Conservation (phyloP, 768 basidiomycete species). For the Rubroboletus pulcherrimus region DNA sequence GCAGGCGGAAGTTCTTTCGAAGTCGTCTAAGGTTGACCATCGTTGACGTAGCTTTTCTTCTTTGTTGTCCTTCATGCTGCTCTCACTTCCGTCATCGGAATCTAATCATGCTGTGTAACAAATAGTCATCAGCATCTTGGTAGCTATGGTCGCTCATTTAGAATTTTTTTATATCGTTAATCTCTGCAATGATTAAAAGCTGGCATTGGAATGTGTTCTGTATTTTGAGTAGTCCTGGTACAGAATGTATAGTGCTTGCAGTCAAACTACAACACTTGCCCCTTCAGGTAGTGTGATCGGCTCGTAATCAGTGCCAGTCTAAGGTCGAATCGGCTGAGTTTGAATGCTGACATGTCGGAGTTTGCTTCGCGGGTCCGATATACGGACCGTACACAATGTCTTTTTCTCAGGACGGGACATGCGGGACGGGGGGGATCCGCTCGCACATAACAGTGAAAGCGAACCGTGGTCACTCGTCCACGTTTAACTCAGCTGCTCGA, state of each 20-base stretch:
- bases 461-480: background rate
- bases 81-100: background rate
- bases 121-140: conserved; percentile 15
- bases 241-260: background rate
- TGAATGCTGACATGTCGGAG: conserved; percentile 3
- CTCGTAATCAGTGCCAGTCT: background rate
- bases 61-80: background rate
- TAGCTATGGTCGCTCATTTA: conserved; percentile 21
- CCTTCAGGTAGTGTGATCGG: conserved; percentile 5
- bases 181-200: conserved; percentile 17
- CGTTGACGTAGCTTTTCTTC: background rate
- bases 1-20: conserved; percentile 61
- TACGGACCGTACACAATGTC: too few species aligned
- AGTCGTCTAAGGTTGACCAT: conserved; percentile 35
- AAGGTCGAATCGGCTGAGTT: background rate
- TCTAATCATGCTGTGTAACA: conserved; percentile 19
- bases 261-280: conserved; percentile 10
- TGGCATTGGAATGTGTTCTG: conserved; percentile 1
- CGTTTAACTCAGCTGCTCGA: background rate
- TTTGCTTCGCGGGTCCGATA: background rate
- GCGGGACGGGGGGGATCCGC: conserved; percentile 7
- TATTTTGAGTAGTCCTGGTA: background rate
- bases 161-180: conserved; percentile 18
- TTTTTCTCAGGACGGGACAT: conserved; percentile 3
- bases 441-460: background rate